phyloP scores from a whole-genome alignment of 305 asterid genomes.

The Fraxinus sp. region DNA sequence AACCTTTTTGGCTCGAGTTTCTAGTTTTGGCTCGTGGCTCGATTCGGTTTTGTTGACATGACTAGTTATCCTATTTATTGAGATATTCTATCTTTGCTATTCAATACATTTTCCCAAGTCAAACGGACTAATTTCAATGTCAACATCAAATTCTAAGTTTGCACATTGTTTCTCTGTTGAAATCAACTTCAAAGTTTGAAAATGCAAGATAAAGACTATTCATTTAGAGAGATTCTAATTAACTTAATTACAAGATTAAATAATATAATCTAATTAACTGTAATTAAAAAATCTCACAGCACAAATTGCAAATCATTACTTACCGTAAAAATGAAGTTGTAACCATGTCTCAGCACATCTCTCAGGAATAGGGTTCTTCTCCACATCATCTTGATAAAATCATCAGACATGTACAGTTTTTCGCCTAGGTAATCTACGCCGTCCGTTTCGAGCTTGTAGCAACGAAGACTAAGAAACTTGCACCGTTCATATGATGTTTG shows the following conservation, averaged over 20 bases:
- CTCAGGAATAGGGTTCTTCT: slow-evolving; percentile 45
- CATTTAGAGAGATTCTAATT: too few species aligned
- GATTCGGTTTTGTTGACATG: too few species aligned
- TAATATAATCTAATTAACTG: too few species aligned
- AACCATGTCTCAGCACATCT: slow-evolving; percentile 47
- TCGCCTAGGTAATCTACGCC: slow-evolving; percentile 43
- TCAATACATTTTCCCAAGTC: background rate
- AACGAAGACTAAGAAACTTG: slow-evolving; percentile 38
- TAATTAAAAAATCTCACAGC: background rate
- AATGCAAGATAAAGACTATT: background rate
- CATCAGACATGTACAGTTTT: slow-evolving; percentile 47
- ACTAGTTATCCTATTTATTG: background rate
- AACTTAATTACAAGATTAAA: background rate
- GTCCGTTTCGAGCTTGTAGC: slow-evolving; percentile 45
- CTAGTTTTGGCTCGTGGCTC: too few species aligned
- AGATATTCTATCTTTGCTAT: background rate
- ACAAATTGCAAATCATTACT: background rate
- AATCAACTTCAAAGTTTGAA: background rate
- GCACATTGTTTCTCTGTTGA: background rate
- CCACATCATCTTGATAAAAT: slow-evolving; percentile 65
- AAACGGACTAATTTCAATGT: background rate
- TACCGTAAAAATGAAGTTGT: slow-evolving; percentile 55
- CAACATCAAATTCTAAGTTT: background rate
- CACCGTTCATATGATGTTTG: slow-evolving; percentile 47
- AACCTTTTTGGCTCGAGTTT: too few species aligned